These are phyloP conservation scores for Iris macrosiphon DNA, from an alignment of 106 monocot genomes.

Conservation along the genomic window DNA sequence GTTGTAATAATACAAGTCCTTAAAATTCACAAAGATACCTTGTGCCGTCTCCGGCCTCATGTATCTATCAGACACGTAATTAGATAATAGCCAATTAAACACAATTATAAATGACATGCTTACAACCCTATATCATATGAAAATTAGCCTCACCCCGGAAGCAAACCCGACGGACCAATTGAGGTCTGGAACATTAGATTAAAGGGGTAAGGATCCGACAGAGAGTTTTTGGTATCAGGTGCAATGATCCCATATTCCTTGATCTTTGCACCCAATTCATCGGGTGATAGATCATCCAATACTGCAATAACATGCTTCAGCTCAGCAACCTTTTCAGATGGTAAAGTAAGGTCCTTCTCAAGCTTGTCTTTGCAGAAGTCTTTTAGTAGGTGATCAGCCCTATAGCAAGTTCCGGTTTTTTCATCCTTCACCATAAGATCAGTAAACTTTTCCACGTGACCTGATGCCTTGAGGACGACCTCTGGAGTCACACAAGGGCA, in stretches of 20 bases:
- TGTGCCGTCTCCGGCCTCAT: slow-evolving; percentile 98
- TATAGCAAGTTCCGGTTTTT: slow-evolving; percentile 82
- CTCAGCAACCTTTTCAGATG: slow-evolving; percentile 58
- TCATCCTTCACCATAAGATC: slow-evolving; percentile 99
- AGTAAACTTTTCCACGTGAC: slow-evolving; percentile 95
- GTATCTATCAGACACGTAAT: slow-evolving; percentile 36
- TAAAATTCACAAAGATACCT: slow-evolving; percentile 97
- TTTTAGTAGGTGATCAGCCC: slow-evolving; percentile 90
- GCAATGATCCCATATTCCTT: slow-evolving; percentile 85
- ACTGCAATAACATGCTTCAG: slow-evolving; percentile 65
- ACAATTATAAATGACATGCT: no score
- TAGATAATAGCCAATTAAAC: neutral
- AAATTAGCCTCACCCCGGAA: slow-evolving; percentile 52
- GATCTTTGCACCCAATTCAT: slow-evolving; percentile 71
- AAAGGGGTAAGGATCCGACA: slow-evolving; percentile 94
- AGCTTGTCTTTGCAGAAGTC: slow-evolving; percentile 94
- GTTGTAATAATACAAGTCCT: slow-evolving; percentile 93
- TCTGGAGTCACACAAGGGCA: slow-evolving; percentile 97
- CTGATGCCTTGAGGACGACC: slow-evolving; percentile 81
- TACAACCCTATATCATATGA: no score
- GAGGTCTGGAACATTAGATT: slow-evolving; percentile 99
- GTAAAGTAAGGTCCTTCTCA: slow-evolving; percentile 69
- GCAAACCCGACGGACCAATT: slow-evolving; percentile 78
- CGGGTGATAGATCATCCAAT: slow-evolving; percentile 71
- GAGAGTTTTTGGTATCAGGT: slow-evolving; percentile 79